Evolutionary conservation across 2,329 filamentous ascomycete genomes (phyloP).

Genomic region (Ascochyta rabiei): DNA sequence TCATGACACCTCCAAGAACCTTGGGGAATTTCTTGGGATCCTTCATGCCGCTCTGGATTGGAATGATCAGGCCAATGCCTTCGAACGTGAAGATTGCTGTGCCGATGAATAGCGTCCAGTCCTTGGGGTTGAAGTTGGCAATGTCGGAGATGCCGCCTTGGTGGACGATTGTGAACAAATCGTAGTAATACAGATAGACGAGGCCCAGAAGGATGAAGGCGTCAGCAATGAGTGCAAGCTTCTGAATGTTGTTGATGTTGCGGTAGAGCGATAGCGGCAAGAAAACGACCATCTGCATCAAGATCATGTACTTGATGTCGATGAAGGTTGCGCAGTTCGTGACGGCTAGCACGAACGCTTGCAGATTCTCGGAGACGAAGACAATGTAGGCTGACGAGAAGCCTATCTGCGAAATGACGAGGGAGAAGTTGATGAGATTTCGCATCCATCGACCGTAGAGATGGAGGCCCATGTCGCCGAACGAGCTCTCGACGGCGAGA

Average conservation of each 20-base stretch:
- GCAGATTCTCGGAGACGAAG: slow-evolving; percentile 93
- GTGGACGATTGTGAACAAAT: slow-evolving; percentile 78
- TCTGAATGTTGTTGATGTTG: slow-evolving; percentile 96
- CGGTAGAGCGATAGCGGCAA: slow-evolving; percentile 90
- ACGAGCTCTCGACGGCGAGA: slow-evolving; percentile 86
- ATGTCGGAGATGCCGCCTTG: slow-evolving; percentile 82
- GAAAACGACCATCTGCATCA: slow-evolving; percentile 96
- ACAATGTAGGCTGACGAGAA: slow-evolving; percentile 96
- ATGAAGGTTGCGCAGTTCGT: slow-evolving; percentile 85
- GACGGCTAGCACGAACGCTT: slow-evolving; percentile 92
- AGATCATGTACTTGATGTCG: slow-evolving; percentile 84
- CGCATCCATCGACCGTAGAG: slow-evolving; percentile 93
- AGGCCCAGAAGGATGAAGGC: slow-evolving; percentile 92
- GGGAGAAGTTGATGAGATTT: slow-evolving; percentile 83
- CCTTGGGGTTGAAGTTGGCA: slow-evolving; percentile 83
- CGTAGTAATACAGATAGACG: slow-evolving; percentile 94
- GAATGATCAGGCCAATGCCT: slow-evolving; percentile 95
- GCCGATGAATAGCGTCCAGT: slow-evolving; percentile 98
- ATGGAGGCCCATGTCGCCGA: slow-evolving; percentile 93
- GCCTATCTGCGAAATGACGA: slow-evolving; percentile 93
- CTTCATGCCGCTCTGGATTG: slow-evolving; percentile 97
- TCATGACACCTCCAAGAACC: slow-evolving; percentile 89
- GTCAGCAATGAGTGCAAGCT: slow-evolving; percentile 91
- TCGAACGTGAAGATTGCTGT: slow-evolving; percentile 99
- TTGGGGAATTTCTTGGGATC: slow-evolving; percentile 86